Percentiles rank a stretch among this genome's conserved stretches.
Conservation (phyloP, 2,329 filamentous ascomycete species). For the Neonectria faginata region DNA sequence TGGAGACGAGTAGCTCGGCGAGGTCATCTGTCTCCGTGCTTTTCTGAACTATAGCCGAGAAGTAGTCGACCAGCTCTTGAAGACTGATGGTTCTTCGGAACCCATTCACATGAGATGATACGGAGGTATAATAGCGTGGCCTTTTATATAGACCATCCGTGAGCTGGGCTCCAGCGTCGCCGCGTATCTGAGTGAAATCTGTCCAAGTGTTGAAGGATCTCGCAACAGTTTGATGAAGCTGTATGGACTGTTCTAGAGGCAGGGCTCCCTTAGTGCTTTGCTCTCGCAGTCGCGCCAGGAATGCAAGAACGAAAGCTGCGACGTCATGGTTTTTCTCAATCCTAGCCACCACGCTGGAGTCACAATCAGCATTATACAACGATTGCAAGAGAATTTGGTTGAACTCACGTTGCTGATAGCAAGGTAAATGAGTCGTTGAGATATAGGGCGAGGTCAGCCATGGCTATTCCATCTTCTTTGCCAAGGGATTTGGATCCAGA, state of each 20-base stretch:
- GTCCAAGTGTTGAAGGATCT: constrained; percentile 15
- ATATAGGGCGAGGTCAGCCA: constrained; percentile 32
- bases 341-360: constrained; percentile 17
- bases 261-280: constrained; percentile 2
- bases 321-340: constrained; percentile 11
- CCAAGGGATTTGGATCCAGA: neutral
- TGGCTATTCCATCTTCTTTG: constrained; percentile 25
- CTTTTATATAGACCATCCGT: neutral
- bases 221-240: constrained; percentile 18
- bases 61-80: constrained; percentile 25
- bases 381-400: neutral
- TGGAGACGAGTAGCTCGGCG: constrained; percentile 33
- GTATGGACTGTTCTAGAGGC: neutral
- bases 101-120: neutral
- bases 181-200: constrained; percentile 20
- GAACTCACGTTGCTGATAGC: constrained; percentile 25
- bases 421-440: constrained; percentile 25
- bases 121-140: neutral
- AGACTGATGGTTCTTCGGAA: constrained; percentile 2
- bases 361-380: constrained; percentile 7
- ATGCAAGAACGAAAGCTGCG: constrained; percentile 21
- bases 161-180: neutral
- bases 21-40: constrained; percentile 35
- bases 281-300: constrained; percentile 21
- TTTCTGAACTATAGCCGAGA: constrained; percentile 19